Conservation (phyloP, 495 filamentous ascomycete genomes). For the Lindgomyces ingoldianus region DNA sequence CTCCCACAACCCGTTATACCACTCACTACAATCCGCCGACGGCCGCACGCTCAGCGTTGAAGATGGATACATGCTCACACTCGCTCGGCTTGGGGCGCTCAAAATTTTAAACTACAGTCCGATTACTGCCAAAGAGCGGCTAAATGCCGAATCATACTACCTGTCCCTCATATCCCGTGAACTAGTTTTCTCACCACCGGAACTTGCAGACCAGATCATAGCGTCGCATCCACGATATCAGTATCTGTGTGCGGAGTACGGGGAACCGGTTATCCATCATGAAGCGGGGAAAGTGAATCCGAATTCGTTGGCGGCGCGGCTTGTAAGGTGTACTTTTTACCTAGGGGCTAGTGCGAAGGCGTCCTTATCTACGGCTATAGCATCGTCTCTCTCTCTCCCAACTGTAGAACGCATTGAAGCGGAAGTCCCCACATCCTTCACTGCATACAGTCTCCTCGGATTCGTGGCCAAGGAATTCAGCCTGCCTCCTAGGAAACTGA, state of each 20-base stretch:
- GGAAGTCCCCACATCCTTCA: slow-evolving; percentile 71
- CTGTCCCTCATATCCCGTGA: slow-evolving; percentile 76
- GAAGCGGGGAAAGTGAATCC: slow-evolving; percentile 55
- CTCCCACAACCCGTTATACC: slow-evolving; percentile 79
- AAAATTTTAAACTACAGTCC: slow-evolving; percentile 74
- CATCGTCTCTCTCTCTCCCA: no score
- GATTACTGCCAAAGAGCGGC: slow-evolving; percentile 70
- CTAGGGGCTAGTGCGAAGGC: slow-evolving; percentile 38
- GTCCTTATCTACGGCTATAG: no score
- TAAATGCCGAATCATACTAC: slow-evolving; percentile 91
- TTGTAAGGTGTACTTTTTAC: slow-evolving; percentile 67
- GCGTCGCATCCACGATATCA: slow-evolving; percentile 66
- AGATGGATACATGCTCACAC: slow-evolving; percentile 81
- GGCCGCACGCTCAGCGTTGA: slow-evolving; percentile 60
- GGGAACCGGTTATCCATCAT: slow-evolving; percentile 61
- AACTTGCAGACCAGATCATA: slow-evolving; percentile 56
- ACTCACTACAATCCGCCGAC: slow-evolving; percentile 38
- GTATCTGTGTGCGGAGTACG: slow-evolving; percentile 72
- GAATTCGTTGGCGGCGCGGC: slow-evolving; percentile 69
- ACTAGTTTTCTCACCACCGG: slow-evolving; percentile 61
- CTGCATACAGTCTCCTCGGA: slow-evolving; percentile 79
- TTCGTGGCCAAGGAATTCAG: slow-evolving; percentile 71
- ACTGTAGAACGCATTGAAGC: background rate
- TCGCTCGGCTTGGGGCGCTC: slow-evolving; percentile 71
- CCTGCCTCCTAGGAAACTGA: slow-evolving; percentile 61